Base-by-base conservation (phyloP, 2,329 filamentous ascomycete species). In the Diplocarpon rosae region DNA sequence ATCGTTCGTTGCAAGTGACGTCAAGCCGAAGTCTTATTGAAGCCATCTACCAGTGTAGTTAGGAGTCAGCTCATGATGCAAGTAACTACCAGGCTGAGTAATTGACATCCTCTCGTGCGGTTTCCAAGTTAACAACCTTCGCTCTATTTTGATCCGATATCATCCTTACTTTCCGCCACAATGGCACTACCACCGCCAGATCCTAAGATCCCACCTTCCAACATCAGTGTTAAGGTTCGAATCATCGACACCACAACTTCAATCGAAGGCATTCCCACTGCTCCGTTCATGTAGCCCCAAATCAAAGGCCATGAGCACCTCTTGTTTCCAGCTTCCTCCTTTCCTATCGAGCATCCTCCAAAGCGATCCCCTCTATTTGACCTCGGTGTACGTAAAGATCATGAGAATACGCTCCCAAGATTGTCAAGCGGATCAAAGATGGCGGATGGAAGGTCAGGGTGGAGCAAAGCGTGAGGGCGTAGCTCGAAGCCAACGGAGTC, bases 301-400 rank as follows among this genome's bases (percentile, higher is more conserved):
- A 67, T 69, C 39, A 56, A 56, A 42, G 66, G 64, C 15, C 59
- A 62, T 20, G 56, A 58, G 1, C 47, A 60, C 12, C 56, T 69
- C 13, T 53, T 55, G 6, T 62, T 61, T 24, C 69, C 69, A 2
- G 61, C 65, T 1, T 66, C 65, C 54, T 65, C 65, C 2, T 75
- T 74, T 53, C 58, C 72, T 1, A 66, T 75, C 42, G 63, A 70
- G 43, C 69, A 74, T 45, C 51, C 55, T 5, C 55, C 59, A 43
- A 45, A 49, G 4, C 51, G 54, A 12, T 54, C 52, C 6, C 43
- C 65, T 2, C 49, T 65, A n/a, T 65, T 65, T 44, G 63, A 66
- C 43, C 55, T 65, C 10, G 62, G 64, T 8, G 44, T 61, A 2
- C 55, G 63, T 1, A 69, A 70, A 50, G 68, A 75, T 51, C 66